These are phyloP conservation scores for Somion occarium DNA, from an alignment of 1,284 basidiomycete species.

Conservation along the genomic window DNA sequence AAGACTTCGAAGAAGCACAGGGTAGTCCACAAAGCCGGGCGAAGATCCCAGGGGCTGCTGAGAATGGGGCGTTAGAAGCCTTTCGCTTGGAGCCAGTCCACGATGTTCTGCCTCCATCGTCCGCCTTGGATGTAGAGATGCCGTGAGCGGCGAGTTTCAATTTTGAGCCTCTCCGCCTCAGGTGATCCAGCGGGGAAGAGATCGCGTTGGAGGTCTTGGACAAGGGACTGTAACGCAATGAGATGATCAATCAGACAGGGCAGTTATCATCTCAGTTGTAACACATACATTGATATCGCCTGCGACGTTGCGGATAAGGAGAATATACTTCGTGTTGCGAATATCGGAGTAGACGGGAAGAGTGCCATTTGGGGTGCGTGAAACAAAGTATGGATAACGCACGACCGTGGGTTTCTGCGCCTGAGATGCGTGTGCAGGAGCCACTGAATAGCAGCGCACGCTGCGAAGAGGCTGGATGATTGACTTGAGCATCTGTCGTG, in stretches of 20 bases:
- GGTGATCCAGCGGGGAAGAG: conserved; percentile 28
- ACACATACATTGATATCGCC: conserved; percentile 37
- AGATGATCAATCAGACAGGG: neutral
- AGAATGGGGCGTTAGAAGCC: conserved; percentile 42
- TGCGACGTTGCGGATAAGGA: conserved; percentile 43
- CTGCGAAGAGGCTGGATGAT: neutral
- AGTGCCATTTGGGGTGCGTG: conserved; percentile 46
- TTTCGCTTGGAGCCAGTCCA: conserved; percentile 51
- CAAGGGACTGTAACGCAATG: conserved; percentile 3
- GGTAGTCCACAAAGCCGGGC: neutral
- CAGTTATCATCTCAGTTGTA: conserved; percentile 7
- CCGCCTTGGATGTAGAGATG: conserved; percentile 56
- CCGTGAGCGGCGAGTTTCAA: conserved; percentile 40
- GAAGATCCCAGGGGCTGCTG: neutral
- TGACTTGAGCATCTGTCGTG: conserved; percentile 1
- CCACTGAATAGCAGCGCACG: conserved; percentile 9
- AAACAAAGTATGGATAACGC: conserved; percentile 49
- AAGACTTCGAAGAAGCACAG: conserved; percentile 1
- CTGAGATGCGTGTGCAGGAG: conserved; percentile 4
- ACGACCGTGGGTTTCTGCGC: conserved; percentile 11
- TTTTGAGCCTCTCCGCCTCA: conserved; percentile 42
- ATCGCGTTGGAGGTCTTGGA: conserved; percentile 3
- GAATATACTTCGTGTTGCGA: conserved; percentile 53
- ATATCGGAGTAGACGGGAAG: conserved; percentile 72
- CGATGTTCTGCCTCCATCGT: conserved; percentile 51